These are phyloP conservation scores for Elymus sibiricus DNA, from an alignment of 176 grass and related monocot genomes.

Conservation along the genomic window DNA sequence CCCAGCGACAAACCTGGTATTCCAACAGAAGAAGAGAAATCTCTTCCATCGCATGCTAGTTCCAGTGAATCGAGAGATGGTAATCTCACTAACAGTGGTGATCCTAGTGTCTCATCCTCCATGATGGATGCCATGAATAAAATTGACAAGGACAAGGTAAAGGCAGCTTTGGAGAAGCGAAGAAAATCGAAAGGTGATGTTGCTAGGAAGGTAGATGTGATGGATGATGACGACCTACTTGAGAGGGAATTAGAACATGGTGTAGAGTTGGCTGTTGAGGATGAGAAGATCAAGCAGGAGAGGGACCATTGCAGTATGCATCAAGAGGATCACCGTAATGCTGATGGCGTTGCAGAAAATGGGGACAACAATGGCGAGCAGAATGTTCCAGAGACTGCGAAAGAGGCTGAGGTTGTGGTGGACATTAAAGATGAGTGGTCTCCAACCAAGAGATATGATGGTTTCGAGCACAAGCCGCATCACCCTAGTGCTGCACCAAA, in stretches of 20 bases:
- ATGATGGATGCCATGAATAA: conserved; percentile 78
- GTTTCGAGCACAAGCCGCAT: neutral
- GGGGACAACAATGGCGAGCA: conserved; percentile 26
- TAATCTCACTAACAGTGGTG: conserved; percentile 28
- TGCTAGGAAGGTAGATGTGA: conserved; percentile 52
- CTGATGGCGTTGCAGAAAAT: conserved; percentile 39
- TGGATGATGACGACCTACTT: conserved; percentile 86
- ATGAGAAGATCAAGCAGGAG: conserved; percentile 59
- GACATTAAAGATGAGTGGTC: conserved; percentile 23
- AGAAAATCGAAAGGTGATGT: conserved; percentile 64
- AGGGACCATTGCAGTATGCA: conserved; percentile 3
- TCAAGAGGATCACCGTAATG: conserved; percentile 18
- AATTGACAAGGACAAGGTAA: conserved; percentile 91
- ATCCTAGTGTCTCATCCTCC: conserved; percentile 48
- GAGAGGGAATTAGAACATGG: conserved; percentile 92
- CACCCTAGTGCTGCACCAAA: conserved; percentile 12
- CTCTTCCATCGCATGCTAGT: conserved; percentile 13
- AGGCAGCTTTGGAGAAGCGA: conserved; percentile 79
- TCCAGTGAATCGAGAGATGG: conserved; percentile 35
- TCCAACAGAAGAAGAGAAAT: conserved; percentile 32
- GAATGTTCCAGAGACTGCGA: conserved; percentile 14
- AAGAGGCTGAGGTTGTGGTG: conserved; percentile 43
- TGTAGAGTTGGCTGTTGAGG: conserved; percentile 78
- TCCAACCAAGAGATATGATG: conserved; percentile 32
- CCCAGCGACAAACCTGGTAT: conserved; percentile 23